Base-by-base conservation (phyloP, 176 grass and related monocot species). In the Elymus sibiricus region DNA sequence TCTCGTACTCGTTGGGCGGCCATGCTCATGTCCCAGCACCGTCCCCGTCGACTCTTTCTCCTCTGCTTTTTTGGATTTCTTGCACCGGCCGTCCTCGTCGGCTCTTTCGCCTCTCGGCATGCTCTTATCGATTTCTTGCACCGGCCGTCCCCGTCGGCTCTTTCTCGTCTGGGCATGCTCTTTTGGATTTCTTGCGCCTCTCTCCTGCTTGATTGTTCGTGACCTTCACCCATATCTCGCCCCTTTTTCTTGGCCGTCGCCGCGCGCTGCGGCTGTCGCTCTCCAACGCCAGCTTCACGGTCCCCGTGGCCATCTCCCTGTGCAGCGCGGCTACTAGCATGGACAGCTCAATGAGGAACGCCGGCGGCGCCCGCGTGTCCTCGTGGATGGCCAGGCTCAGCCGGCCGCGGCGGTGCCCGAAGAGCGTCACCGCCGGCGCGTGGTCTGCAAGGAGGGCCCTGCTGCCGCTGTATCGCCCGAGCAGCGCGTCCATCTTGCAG, bases 381-480 rank as follows among this genome's bases (percentile, higher is more conserved):
- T 99, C 97, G 84, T 99, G 94, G 85, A 98, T 98, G 10, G 92
- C 92, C 2, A 98, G 86, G 83, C 88, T 94, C 58, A 95, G 79
- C 14, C 94, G 90, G 27, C 97, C 97, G 21, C 92, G 85, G 85
- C 94, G 90, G 84, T 92, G 87, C 3, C 97, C 94, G 70, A 98
- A 98, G 38, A 98, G 86, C 40, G 94, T 98, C 60, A 98, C 90
- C 29, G 90, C 92, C 42, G 88, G 90, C 10, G 97, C 94, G 44
- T 93, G 89, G 86, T 99, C 97, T 0, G 88, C 89, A 9, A 99
- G 83, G 64, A 96, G 85, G 11, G 90, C 70, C 69, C 31, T 69
- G 79, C 66, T 63, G 17, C 0, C 25, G 90, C 81, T n/a, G n/a
- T n/a, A n/a, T n/a, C 88, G 83, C 2, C 90, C 94, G n/a, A 96